Conservation (phyloP, 2,329 filamentous ascomycete species). For the Hortaea werneckii region DNA sequence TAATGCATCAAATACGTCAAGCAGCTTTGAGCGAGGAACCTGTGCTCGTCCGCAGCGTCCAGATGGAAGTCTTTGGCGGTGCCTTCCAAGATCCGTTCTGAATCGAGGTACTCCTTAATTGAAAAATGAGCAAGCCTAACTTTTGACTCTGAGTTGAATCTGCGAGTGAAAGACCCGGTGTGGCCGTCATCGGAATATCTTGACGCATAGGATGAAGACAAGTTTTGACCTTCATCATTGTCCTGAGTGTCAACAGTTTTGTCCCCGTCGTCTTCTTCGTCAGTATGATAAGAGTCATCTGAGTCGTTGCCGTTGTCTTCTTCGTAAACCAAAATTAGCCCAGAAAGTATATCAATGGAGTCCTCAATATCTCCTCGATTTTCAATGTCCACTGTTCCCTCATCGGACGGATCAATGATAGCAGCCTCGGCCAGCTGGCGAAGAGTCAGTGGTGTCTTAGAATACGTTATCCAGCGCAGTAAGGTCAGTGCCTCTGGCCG, state of each 20-base stretch:
- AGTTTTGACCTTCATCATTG: not conserved
- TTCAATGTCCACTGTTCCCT: slow-evolving; percentile 6
- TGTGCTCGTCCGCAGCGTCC: slow-evolving; percentile 3
- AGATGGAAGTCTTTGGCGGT: slow-evolving; percentile 8
- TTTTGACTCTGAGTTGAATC: not conserved
- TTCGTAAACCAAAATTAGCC: slow-evolving; percentile 4
- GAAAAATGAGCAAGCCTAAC: slow-evolving; percentile 17
- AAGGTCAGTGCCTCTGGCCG: slow-evolving; percentile 8
- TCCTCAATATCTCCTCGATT: slow-evolving; percentile 7
- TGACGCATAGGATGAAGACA: not conserved
- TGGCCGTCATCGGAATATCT: not conserved
- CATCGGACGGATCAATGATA: slow-evolving; percentile 5
- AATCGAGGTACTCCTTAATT: slow-evolving; percentile 17
- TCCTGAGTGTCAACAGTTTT: not conserved
- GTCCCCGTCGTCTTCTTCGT: not conserved
- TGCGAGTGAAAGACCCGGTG: not conserved
- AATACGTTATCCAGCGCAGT: slow-evolving; percentile 14
- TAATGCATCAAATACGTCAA: slow-evolving; percentile 8
- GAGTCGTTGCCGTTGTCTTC: not conserved
- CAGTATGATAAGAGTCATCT: not conserved
- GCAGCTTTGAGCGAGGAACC: slow-evolving; percentile 10
- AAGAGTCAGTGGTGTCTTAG: slow-evolving; percentile 10
- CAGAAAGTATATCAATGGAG: slow-evolving; percentile 8
- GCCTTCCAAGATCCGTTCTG: slow-evolving; percentile 7
- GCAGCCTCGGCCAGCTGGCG: slow-evolving; percentile 12